Percentiles rank a stretch among this genome's conserved stretches.
These are phyloP conservation scores for Ascochyta rabiei DNA, from an alignment of 2,329 filamentous ascomycete species.

Conservation along the genomic window DNA sequence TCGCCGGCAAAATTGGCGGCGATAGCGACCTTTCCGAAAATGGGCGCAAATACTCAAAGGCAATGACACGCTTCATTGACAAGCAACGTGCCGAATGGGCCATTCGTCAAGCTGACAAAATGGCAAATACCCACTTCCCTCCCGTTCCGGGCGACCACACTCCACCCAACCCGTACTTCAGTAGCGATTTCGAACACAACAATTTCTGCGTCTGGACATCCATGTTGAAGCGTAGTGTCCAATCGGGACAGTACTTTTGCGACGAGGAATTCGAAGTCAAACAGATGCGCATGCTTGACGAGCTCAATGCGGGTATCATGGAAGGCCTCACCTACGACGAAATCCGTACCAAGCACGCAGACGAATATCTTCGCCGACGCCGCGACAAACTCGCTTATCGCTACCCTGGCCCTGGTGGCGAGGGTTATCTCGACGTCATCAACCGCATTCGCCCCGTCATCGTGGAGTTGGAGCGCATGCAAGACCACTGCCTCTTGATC, in stretches of 20 bases:
- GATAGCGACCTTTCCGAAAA: constrained; percentile 83
- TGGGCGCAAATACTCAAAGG: constrained; percentile 77
- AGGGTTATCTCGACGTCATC: constrained; percentile 96
- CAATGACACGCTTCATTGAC: constrained; percentile 83
- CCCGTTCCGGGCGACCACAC: constrained; percentile 89
- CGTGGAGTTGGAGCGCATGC: constrained; percentile 95
- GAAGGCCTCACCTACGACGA: constrained; percentile 95
- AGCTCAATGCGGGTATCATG: constrained; percentile 90
- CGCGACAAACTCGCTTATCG: constrained; percentile 93
- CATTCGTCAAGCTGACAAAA: constrained; percentile 78
- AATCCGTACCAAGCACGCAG: constrained; percentile 77
- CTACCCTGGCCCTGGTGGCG: constrained; percentile 92
- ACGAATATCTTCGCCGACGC: constrained; percentile 81
- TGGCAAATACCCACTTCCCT: constrained; percentile 80
- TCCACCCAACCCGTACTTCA: constrained; percentile 87
- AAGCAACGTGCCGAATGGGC: constrained; percentile 82
- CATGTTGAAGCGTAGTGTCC: constrained; percentile 88
- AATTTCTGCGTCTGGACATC: constrained; percentile 99
- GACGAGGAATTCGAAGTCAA: constrained; percentile 95
- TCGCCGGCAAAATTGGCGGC: constrained; percentile 86
- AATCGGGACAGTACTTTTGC: constrained; percentile 89
- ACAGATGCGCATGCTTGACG: constrained; percentile 97
- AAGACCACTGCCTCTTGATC: constrained; percentile 90
- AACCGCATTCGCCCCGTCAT: constrained; percentile 94
- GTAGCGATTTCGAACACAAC: constrained; percentile 63